These are phyloP conservation scores for Eucommia ulmoides DNA, from an alignment of 257 asterid genomes.

Conservation along the genomic window DNA sequence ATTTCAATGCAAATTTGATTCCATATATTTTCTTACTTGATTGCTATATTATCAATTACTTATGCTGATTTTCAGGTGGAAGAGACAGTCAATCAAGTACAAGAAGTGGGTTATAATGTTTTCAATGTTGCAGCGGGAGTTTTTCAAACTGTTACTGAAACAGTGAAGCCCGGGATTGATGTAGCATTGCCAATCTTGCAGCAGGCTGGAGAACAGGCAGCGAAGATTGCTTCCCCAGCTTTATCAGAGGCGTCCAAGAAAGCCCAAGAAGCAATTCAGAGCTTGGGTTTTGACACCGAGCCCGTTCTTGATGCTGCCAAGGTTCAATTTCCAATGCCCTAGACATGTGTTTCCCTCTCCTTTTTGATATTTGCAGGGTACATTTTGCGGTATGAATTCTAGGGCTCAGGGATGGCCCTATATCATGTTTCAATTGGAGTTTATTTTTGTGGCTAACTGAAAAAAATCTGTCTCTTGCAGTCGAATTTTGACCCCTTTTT, in stretches of 20 bases:
- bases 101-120: conserved; percentile 42
- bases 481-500: no score
- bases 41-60: no score
- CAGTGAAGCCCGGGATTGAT: conserved; percentile 67
- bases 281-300: conserved; percentile 71
- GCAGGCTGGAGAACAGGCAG: conserved; percentile 66
- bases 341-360: not conserved
- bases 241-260: conserved; percentile 77
- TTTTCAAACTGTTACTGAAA: conserved; percentile 46
- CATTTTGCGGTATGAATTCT: no score
- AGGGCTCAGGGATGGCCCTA: no score
- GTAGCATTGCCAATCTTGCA: conserved; percentile 54
- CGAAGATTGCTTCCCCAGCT: conserved; percentile 72
- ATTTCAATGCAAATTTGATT: no score
- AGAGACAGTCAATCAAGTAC: conserved; percentile 56
- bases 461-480: no score
- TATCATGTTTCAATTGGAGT: no score
- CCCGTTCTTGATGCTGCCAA: conserved; percentile 70
- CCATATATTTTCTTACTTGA: no score
- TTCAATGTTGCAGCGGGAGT: conserved; percentile 39
- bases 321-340: conserved; percentile 17
- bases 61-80: conserved; percentile 48
- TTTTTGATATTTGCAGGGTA: not conserved
- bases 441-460: no score
- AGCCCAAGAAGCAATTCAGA: conserved; percentile 86